Evolutionary conservation across 441 rosid genomes (phyloP), one percentile per base, ranked within the genome.

Genomic region (Syzygium malaccense): DNA sequence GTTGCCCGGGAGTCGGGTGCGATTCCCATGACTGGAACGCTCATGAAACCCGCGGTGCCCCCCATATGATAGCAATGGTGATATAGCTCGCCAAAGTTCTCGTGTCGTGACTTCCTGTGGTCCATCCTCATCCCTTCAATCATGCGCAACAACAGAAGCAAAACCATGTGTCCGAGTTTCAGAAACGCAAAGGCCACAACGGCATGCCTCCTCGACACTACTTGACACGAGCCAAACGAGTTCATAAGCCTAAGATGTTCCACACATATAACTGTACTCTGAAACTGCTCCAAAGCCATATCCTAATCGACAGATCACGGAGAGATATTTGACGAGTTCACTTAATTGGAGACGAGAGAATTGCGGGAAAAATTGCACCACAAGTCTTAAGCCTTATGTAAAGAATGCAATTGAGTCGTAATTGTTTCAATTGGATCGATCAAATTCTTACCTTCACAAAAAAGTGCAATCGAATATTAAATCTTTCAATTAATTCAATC

Each of bases 81-180:
- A 91, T 97, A 96, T 83, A 97, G 95, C 90, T 95, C 98, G 56
- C 95, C 96, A 3, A 95, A 97, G 91, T 90, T 95, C 88, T 94
- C 68, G 89, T 96, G 96, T 93, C 97, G 94, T 0, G 96, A 92
- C 85, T 97, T 96, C 93, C 58, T 91, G 88, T 95, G 92, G 91
- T 96, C 99, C 97, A 94, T 90, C 91, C 98, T 93, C 99, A 97
- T 95, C 91, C 99, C 99, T 91, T 97, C 98, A 5, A 97, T 95
- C 98, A 97, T 95, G 86, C 96, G 93, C 85, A 62, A 26, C 88
- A 30, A 10, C 58, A 71, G 80, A 19, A 48, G 28, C 62, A 68
- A 55, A 54, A 41, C 18, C 28, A n/a, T 30, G 20, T 64, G 71
- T 30, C 71, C 19, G 71, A 64, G 20, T 8, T 64, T 30, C 37